Evolutionary conservation across 2,329 filamentous ascomycete species (phyloP), one percentile per base, ranked within the genome.

Genomic region (Dactylellina leptospora): DNA sequence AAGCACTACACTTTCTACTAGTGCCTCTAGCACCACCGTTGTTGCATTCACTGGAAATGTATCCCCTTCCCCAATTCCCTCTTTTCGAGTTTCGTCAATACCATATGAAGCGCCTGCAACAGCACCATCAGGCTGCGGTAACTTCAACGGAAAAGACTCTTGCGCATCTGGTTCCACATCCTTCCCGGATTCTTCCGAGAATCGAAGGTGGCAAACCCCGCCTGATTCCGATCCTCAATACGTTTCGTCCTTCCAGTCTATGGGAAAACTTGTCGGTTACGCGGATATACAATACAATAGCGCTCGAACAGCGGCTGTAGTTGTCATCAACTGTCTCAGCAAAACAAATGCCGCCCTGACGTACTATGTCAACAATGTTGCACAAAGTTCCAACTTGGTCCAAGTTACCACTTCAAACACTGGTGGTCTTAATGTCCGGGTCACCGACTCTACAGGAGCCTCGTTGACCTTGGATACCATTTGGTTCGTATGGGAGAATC

Each of bases 261-360:
- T 77, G 38, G 72, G 76, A 28, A 75, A 77, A 42, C 61, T 78
- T 16, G 72, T 78, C 28, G 77, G 77, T 30, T 78, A 78, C 54
- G 76, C 77, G 10, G 77, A 78, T 63, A 77, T 77, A 20, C 77
- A 78, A 59, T 78, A 78, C 69, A 77, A 75, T 54, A 59, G 76
- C 20, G 76, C 58, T 16, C 73, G 76, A 23, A 76, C 66, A n/a
- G 59, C 68, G 23, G 77, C 77, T 9, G 76, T 75, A 36, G 76
- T 75, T 38, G 70, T 75, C 28, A 75, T 78, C 23, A 78, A 78
- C 28, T 76, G 76, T 25, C 75, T 76, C 16, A 77, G 76, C 33
- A 76, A 76, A 53, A 77, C 76, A 11, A 61, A 63, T 10, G 75
- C 76, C 40, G 42, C 54, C 9, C 53, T 78, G 16, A 73, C 63